phyloP scores from a whole-genome alignment of 2,329 filamentous ascomycete genomes.

The Fusarium graminum region DNA sequence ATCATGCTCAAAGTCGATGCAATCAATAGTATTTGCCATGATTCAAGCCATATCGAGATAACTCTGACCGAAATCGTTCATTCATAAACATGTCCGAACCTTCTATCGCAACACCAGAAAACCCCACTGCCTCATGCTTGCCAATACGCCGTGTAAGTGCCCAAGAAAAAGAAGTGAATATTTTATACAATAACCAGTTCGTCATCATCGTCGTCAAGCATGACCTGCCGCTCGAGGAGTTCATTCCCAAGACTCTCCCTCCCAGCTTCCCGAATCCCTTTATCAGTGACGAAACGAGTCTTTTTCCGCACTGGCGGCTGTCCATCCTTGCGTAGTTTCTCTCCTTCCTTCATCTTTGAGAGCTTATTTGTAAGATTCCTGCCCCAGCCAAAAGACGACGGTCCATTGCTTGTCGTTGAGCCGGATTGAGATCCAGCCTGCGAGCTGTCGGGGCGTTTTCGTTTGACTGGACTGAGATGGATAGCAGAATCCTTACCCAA shows the following conservation, averaged over 20 bases:
- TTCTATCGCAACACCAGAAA: conserved; percentile 41
- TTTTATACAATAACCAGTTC: conserved; percentile 64
- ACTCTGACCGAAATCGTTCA: conserved; percentile 41
- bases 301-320: conserved; percentile 72
- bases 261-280: conserved; percentile 81
- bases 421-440: conserved; percentile 56
- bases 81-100: conserved; percentile 44
- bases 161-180: conserved; percentile 26
- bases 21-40: conserved; percentile 30
- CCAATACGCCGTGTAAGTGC: conserved; percentile 35
- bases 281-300: conserved; percentile 83
- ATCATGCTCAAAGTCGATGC: conserved; percentile 7
- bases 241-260: conserved; percentile 77
- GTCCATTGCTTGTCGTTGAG: conserved; percentile 46
- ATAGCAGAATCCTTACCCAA: conserved; percentile 59
- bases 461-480: conserved; percentile 70
- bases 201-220: conserved; percentile 62
- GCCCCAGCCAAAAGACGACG: conserved; percentile 68
- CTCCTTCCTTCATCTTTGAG: conserved; percentile 71
- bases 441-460: conserved; percentile 66
- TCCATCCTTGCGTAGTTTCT: conserved; percentile 58
- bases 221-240: conserved; percentile 53
- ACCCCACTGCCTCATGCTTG: conserved; percentile 31
- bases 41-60: conserved; percentile 39
- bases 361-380: conserved; percentile 67